phyloP scores from a whole-genome alignment of 352 stramenopile genomes.

The Stephanocyclus meneghinianus region DNA sequence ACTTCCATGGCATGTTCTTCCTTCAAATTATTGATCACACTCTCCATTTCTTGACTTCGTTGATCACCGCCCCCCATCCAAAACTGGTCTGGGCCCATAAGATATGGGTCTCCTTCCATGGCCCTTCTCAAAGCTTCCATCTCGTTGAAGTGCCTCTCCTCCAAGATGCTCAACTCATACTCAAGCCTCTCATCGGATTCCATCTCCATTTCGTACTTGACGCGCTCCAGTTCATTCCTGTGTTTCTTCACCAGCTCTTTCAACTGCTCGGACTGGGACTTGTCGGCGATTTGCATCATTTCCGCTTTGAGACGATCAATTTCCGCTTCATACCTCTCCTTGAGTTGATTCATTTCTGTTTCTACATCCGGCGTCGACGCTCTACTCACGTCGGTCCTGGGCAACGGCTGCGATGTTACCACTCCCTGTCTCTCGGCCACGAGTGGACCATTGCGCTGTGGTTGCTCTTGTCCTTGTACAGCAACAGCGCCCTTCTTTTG shows the following conservation, averaged over 20 bases:
- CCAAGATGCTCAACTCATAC: constrained; percentile 7
- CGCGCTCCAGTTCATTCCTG: constrained; percentile 8
- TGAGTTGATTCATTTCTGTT: background rate
- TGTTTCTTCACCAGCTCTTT: constrained; percentile 8
- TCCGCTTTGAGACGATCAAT: constrained; percentile 16
- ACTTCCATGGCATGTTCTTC: constrained; percentile 16
- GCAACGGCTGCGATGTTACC: background rate
- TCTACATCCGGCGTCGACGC: background rate
- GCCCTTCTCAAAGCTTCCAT: background rate
- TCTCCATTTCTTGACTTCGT: constrained; percentile 5
- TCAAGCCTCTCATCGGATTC: background rate
- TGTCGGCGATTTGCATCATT: constrained; percentile 13
- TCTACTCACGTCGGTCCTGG: background rate
- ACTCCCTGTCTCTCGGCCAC: background rate
- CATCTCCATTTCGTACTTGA: constrained; percentile 12
- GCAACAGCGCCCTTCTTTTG: constrained; percentile 8
- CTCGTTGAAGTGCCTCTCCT: constrained; percentile 12
- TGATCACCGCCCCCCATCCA: background rate
- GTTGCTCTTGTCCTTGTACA: background rate
- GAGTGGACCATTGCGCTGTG: background rate
- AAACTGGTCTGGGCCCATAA: background rate
- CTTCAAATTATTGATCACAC: constrained; percentile 2
- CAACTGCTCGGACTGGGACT: background rate
- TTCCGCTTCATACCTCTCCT: constrained; percentile 14
- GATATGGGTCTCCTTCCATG: background rate